Conservation (phyloP, 73 alveolate genomes). For the Breviolum minutum region DNA sequence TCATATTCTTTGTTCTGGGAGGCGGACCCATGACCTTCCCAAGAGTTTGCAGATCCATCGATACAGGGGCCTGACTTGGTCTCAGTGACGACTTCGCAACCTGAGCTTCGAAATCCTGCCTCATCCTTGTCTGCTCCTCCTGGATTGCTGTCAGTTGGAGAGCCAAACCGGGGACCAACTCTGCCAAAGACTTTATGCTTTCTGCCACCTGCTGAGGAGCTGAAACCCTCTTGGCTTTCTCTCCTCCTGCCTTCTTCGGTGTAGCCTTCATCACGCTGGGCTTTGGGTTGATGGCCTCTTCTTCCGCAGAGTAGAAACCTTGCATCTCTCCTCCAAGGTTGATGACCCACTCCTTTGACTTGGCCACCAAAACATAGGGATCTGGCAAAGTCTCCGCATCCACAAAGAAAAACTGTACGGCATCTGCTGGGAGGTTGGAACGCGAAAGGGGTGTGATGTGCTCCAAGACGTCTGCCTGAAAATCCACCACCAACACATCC, state of each 20-base stretch:
- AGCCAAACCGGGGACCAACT: not conserved
- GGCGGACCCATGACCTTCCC: not conserved
- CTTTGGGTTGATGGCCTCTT: not conserved
- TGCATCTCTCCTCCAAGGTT: not conserved
- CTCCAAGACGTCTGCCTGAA: not conserved
- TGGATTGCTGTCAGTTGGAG: not conserved
- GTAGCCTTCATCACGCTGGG: not conserved
- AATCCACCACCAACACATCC: not conserved
- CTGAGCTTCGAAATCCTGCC: not conserved
- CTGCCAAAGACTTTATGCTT: not conserved
- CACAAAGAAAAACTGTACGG: not conserved
- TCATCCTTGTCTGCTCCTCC: not conserved
- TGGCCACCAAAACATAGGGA: not conserved
- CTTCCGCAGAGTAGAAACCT: conserved; percentile 17
- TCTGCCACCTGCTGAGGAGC: conserved; percentile 1
- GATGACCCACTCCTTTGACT: not conserved
- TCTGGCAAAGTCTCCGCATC: not conserved
- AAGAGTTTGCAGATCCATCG: not conserved
- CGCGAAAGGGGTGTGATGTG: not conserved
- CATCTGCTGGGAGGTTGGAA: not conserved
- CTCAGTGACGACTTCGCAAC: not conserved
- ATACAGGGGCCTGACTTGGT: not conserved
- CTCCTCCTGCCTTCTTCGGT: not conserved
- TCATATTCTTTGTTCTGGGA: not conserved
- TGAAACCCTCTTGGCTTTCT: not conserved